phyloP scores from a whole-genome alignment of 306 rosid species.

The Cyamopsis tetragonoloba region DNA sequence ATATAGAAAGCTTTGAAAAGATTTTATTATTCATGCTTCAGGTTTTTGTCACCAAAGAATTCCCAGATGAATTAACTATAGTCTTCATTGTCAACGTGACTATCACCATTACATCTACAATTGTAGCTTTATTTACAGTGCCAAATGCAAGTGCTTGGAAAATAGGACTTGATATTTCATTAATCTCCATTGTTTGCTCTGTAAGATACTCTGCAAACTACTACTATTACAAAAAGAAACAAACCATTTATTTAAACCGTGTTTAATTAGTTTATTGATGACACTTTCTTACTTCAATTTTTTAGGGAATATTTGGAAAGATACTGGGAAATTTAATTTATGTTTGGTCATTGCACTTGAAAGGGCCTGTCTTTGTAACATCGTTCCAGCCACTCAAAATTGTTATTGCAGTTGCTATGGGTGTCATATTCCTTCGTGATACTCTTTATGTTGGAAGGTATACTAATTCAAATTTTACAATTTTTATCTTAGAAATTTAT shows the following conservation, averaged over 20 bases:
- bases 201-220: slow-evolving; percentile 43
- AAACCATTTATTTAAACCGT: not conserved
- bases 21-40: slow-evolving; percentile 25
- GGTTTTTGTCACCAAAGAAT: slow-evolving; percentile 74
- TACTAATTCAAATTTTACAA: not conserved
- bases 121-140: slow-evolving; percentile 48
- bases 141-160: slow-evolving; percentile 71
- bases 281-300: not conserved
- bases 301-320: slow-evolving; percentile 74
- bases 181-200: slow-evolving; percentile 68
- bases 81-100: slow-evolving; percentile 56
- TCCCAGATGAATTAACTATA: slow-evolving; percentile 69
- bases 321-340: slow-evolving; percentile 58
- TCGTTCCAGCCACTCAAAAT: slow-evolving; percentile 86
- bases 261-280: not conserved
- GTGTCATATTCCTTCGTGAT: slow-evolving; percentile 67
- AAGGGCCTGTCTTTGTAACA: slow-evolving; percentile 69
- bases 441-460: slow-evolving; percentile 85
- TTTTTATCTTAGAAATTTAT: no score
- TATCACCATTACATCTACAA: slow-evolving; percentile 46
- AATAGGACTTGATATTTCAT: slow-evolving; percentile 46
- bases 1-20: not conserved
- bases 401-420: slow-evolving; percentile 74
- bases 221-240: not conserved
- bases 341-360: slow-evolving; percentile 62